phyloP scores from a whole-genome alignment of 192 early-diverging fungal species.

The Lobosporangium transversale region DNA sequence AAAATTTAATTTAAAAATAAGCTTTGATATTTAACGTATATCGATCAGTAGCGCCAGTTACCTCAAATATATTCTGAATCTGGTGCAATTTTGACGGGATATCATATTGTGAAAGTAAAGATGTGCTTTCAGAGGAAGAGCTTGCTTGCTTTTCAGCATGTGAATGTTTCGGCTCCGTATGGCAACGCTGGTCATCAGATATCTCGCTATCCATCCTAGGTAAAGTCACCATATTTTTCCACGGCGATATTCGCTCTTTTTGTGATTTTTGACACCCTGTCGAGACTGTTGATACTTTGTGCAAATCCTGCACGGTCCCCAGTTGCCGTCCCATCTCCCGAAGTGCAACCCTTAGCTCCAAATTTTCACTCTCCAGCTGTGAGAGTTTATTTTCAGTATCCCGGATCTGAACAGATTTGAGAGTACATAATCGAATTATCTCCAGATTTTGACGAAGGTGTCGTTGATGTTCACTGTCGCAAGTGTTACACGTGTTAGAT shows the following conservation, averaged over 20 bases:
- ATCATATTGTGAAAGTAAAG: not conserved
- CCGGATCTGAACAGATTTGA: conserved; percentile 27
- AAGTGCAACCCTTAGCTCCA: conserved; percentile 2
- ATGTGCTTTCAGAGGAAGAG: not conserved
- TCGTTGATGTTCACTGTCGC: not conserved
- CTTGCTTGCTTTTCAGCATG: not conserved
- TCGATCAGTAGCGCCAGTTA: not conserved
- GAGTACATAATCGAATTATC: conserved; percentile 28
- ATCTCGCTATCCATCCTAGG: too few species aligned
- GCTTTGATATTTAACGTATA: not conserved
- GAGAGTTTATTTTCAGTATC: conserved; percentile 17
- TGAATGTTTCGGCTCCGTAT: not conserved
- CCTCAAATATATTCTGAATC: conserved; percentile 7
- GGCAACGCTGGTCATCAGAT: not conserved
- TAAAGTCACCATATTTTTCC: too few species aligned
- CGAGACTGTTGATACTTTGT: too few species aligned
- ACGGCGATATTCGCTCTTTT: not conserved
- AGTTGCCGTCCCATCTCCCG: not conserved
- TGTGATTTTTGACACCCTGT: too few species aligned
- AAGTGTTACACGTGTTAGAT: not conserved
- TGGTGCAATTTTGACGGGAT: conserved; percentile 6
- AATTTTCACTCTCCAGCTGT: conserved; percentile 24
- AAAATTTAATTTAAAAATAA: too few species aligned
- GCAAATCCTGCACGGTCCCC: too few species aligned
- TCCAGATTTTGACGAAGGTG: conserved; percentile 31